These are phyloP conservation scores for Apiosordaria backusii DNA, from an alignment of 495 filamentous ascomycete genomes.

Conservation along the genomic window DNA sequence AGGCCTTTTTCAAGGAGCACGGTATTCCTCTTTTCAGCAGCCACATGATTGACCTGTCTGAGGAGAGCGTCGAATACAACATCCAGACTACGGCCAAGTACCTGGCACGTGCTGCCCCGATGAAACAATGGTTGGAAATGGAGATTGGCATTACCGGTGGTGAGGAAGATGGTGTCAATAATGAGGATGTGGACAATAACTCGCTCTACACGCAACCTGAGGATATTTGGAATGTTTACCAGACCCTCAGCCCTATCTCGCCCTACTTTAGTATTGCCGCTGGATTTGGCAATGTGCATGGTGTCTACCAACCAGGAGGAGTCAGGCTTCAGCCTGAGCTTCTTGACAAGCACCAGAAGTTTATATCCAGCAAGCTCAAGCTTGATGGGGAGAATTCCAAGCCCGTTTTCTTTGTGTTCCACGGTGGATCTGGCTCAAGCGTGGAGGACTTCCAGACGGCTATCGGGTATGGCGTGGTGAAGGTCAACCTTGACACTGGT, in stretches of 20 bases:
- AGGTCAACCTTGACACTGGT: not conserved
- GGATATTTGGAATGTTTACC: not conserved
- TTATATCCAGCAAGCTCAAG: constrained; percentile 69
- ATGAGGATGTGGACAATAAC: not conserved
- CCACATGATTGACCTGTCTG: constrained; percentile 94
- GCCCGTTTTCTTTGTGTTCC: constrained; percentile 95
- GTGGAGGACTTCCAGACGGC: not conserved
- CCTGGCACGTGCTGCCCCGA: constrained; percentile 76
- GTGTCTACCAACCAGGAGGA: constrained; percentile 95
- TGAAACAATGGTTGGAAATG: constrained; percentile 92
- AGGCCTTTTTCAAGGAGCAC: constrained; percentile 81
- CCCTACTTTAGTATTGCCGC: constrained; percentile 72
- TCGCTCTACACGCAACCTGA: not conserved
- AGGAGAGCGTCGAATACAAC: constrained; percentile 78
- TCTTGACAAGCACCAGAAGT: constrained; percentile 80
- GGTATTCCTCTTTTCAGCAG: constrained; percentile 58
- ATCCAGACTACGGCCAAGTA: constrained; percentile 81
- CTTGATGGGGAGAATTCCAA: constrained; percentile 59
- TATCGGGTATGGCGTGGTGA: not conserved
- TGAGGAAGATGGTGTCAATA: not conserved
- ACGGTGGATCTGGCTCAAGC: constrained; percentile 78
- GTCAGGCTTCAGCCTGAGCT: constrained; percentile 87
- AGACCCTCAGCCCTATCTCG: not conserved
- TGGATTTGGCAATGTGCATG: constrained; percentile 86
- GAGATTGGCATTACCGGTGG: not conserved